phyloP scores from a whole-genome alignment of 2,329 filamentous ascomycete species.

The Fusarium chaquense region DNA sequence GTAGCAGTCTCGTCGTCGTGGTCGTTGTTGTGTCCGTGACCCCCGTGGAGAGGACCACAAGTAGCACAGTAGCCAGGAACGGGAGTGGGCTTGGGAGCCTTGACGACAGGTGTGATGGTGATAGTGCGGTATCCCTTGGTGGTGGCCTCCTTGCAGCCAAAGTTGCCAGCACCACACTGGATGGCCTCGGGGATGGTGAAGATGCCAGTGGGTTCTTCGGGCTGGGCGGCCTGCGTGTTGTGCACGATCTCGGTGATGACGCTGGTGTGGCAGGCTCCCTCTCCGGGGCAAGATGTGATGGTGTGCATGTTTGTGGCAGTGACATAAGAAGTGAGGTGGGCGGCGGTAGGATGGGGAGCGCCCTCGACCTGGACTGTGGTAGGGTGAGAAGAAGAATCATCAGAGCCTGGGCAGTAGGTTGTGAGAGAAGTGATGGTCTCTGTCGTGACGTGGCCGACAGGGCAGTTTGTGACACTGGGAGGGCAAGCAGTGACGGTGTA shows the following conservation, averaged over 20 bases:
- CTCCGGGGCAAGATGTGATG: conserved; percentile 68
- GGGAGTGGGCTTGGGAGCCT: conserved; percentile 43
- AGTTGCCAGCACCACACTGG: conserved; percentile 46
- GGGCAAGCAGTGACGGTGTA: conserved; percentile 52
- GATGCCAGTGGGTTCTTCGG: conserved; percentile 47
- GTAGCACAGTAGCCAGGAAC: conserved; percentile 45
- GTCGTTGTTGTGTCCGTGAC: conserved; percentile 9
- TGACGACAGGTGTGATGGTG: conserved; percentile 46
- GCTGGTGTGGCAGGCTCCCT: conserved; percentile 50
- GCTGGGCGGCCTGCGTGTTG: conserved; percentile 38
- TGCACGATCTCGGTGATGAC: conserved; percentile 44
- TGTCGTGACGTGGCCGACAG: conserved; percentile 49
- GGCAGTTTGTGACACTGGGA: conserved; percentile 46
- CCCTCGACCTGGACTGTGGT: not conserved
- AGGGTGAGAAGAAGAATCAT: not conserved
- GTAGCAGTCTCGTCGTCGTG: conserved; percentile 13
- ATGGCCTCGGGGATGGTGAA: conserved; percentile 49
- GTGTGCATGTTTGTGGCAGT: conserved; percentile 67
- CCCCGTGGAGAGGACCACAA: conserved; percentile 35
- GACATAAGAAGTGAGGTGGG: conserved; percentile 54
- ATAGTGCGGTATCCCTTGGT: conserved; percentile 43
- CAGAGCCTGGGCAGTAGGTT: conserved; percentile 54
- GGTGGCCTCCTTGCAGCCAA: conserved; percentile 46
- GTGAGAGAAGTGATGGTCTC: conserved; percentile 48
- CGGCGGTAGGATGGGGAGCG: conserved; percentile 24